These are phyloP conservation scores for Venturia nashicola DNA, from an alignment of 2,329 filamentous ascomycete genomes.

Conservation along the genomic window DNA sequence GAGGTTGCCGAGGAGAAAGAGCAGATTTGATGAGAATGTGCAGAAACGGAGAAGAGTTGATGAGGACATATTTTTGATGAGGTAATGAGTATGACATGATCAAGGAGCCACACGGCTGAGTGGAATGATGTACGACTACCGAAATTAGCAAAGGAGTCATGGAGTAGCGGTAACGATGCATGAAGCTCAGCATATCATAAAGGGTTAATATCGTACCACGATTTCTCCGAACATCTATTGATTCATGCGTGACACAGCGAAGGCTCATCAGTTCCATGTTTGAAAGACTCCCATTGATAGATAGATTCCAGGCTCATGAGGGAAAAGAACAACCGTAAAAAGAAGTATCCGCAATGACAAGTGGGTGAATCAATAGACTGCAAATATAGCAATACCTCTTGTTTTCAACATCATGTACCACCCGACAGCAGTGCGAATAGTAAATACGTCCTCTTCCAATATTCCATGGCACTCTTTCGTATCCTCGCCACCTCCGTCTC, in stretches of 20 bases:
- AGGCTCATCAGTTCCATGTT: no score
- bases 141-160: neutral
- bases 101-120: neutral
- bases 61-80: neutral
- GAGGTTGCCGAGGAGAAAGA: constrained; percentile 4
- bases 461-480: constrained; percentile 54
- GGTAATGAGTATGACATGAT: neutral
- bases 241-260: no score
- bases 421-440: constrained; percentile 62
- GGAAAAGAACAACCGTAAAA: no score
- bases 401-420: neutral
- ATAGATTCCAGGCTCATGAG: no score
- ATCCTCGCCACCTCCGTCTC: constrained; percentile 40
- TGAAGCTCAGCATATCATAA: neutral
- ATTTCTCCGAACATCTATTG: no score
- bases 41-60: neutral
- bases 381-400: no score
- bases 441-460: constrained; percentile 72
- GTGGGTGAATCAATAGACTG: no score
- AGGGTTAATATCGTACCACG: no score
- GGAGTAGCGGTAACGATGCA: neutral
- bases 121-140: neutral
- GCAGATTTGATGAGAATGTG: neutral
- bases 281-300: no score
- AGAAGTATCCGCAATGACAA: no score